Evolutionary conservation across 306 rosid species (phyloP), one percentile per base, ranked within the genome.

Genomic region (Cicer bijugum): DNA sequence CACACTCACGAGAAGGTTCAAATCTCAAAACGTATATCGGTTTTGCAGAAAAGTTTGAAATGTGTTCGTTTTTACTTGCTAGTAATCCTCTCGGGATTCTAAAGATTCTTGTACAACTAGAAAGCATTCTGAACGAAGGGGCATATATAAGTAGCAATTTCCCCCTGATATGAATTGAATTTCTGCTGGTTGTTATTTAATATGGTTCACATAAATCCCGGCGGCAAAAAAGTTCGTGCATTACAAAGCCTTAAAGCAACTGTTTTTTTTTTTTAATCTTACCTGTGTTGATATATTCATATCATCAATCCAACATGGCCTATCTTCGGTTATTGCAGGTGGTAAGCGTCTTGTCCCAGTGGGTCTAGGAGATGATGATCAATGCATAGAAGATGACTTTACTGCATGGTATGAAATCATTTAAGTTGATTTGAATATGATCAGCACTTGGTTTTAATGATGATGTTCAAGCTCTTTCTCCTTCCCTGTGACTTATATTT

Each of bases 331-430:
- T 42, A 74, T 81, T 82, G 51, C 86, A 95, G 99, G 97, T 47
- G 99, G 87, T 0, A 88, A 95, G 85, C 96, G 89, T 63, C 89
- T 95, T 63, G 87, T 92, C 20, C 75, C 81, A 52, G 82, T 87
- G 80, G 99, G 99, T 73, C 93, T 90, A 6, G 99, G 99, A 85
- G 99, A 95, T 78, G 99, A 94, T 72, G 99, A 94, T 72, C 94
- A 94, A 75, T 94, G 99, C 83, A 88, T 94, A 43, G 99, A 95
- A 82, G 99, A 95, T 80, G 99, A 95, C 86, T 95, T 95, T 85
- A 75, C 89, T 55, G 99, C 99, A 61, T 95, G 99, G 99, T 95
- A 95, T 66, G 58, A 75, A 63, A 71, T 74, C 78, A 55, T 51
- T 80, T 38, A 72, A 75, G 67, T 42, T 59, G 33, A 71, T 23